Percentiles rank a stretch among this genome's conserved stretches.
Evolutionary conservation across 2,329 filamentous ascomycete species (phyloP).

Genomic region (Purpureocillium takamizusanense): DNA sequence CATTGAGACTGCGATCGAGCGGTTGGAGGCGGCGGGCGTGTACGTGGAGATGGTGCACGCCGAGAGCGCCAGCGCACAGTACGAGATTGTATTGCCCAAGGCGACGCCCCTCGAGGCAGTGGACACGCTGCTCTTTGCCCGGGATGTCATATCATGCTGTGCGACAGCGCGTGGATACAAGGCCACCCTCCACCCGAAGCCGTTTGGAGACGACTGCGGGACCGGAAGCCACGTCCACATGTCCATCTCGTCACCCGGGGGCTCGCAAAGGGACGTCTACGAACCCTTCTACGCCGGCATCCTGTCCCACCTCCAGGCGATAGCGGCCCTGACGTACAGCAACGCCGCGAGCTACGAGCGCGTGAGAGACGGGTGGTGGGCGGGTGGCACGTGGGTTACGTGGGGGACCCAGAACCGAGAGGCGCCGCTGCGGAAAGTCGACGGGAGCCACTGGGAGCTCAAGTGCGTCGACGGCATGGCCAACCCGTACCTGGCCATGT

Average conservation of each 20-base stretch:
- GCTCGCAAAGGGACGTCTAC: constrained; percentile 34
- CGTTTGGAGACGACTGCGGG: constrained; percentile 46
- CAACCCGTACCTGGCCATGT: constrained; percentile 60
- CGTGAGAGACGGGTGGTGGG: constrained; percentile 61
- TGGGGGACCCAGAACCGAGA: constrained; percentile 82
- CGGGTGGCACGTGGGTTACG: constrained; percentile 67
- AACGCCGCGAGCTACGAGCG: constrained; percentile 61
- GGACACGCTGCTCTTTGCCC: constrained; percentile 61
- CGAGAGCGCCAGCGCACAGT: constrained; percentile 66
- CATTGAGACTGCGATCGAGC: constrained; percentile 55
- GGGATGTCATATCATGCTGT: constrained; percentile 58
- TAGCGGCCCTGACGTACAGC: constrained; percentile 62
- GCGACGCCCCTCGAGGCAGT: constrained; percentile 56
- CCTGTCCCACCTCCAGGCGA: constrained; percentile 52
- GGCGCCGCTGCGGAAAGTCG: constrained; percentile 60
- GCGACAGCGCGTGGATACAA: constrained; percentile 53
- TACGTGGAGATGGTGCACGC: constrained; percentile 65
- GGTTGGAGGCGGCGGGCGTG: constrained; percentile 53
- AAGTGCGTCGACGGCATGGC: constrained; percentile 71
- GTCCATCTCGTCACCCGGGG: constrained; percentile 45
- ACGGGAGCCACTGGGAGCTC: constrained; percentile 64
- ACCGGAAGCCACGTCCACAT: constrained; percentile 64
- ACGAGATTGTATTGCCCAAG: constrained; percentile 64
- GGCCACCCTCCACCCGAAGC: constrained; percentile 68
- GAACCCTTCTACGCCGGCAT: constrained; percentile 65